Conservation (phyloP, 768 basidiomycete genomes). For the Tulasnella sp. region DNA sequence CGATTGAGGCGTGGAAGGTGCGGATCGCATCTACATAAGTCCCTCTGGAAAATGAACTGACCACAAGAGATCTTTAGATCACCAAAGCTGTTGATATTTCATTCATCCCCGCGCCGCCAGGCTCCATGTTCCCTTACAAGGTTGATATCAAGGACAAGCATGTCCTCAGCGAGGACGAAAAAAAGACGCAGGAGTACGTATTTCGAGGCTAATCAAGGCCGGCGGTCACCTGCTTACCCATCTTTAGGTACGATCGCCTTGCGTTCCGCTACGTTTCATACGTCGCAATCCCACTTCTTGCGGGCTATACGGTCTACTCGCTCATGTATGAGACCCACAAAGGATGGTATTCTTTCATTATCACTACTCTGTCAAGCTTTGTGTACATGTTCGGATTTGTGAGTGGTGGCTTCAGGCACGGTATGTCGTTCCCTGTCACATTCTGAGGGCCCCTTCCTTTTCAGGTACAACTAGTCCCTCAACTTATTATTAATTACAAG, state of each 20-base stretch:
- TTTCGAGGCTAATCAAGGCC: neutral
- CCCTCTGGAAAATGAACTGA: neutral
- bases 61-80: constrained; percentile 46
- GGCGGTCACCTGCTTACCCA: neutral
- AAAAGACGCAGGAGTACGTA: constrained; percentile 90
- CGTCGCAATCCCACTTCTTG: constrained; percentile 75
- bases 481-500: constrained; percentile 95
- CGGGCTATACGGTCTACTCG: constrained; percentile 73
- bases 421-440: constrained; percentile 1
- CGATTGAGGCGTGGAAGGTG: constrained; percentile 95
- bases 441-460: constrained; percentile 29
- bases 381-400: constrained; percentile 98
- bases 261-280: constrained; percentile 95
- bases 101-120: constrained; percentile 56
- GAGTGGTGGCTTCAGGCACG: constrained; percentile 47
- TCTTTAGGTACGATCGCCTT: constrained; percentile 72
- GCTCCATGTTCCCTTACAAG: constrained; percentile 70
- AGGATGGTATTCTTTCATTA: constrained; percentile 95
- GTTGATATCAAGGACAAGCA: constrained; percentile 92
- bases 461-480: constrained; percentile 79
- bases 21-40: constrained; percentile 26
- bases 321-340: constrained; percentile 78
- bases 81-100: constrained; percentile 88
- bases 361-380: constrained; percentile 87
- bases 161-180: constrained; percentile 93